Evolutionary conservation across 2,329 filamentous ascomycete species (phyloP).

Genomic region (Alternaria ethzedia): DNA sequence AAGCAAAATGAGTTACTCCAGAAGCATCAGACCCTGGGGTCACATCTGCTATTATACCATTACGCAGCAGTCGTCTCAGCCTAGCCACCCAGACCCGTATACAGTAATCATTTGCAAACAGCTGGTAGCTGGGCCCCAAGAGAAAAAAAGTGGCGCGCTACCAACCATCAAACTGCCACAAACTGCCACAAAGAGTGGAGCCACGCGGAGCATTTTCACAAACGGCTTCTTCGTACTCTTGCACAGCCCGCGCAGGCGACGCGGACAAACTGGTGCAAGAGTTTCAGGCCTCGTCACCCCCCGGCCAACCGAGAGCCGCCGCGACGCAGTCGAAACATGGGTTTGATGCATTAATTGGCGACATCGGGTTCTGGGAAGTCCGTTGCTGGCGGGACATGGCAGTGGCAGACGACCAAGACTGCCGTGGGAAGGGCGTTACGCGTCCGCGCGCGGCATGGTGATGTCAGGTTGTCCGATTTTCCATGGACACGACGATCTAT

Average conservation of each 20-base stretch:
- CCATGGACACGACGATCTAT: conserved; percentile 16
- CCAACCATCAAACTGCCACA: background rate
- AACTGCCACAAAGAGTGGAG: conserved; percentile 3
- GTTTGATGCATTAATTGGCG: conserved; percentile 4
- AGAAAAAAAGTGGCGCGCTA: conserved; percentile 8
- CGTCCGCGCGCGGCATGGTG: conserved; percentile 6
- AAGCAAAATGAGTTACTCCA: conserved; percentile 9
- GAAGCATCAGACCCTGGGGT: background rate
- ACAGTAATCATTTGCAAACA: conserved; percentile 19
- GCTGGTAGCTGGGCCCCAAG: conserved; percentile 9
- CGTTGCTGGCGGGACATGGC: conserved; percentile 1
- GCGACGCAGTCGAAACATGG: conserved; percentile 38
- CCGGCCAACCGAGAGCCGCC: conserved; percentile 21
- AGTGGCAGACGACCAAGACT: background rate
- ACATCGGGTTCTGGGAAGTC: conserved; percentile 1
- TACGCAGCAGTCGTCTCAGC: conserved; percentile 18
- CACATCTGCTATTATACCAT: conserved; percentile 16
- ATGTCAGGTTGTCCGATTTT: conserved; percentile 12
- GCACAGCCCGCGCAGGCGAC: conserved; percentile 29
- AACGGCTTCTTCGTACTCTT: conserved; percentile 2
- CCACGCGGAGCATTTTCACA: conserved; percentile 1
- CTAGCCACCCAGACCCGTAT: conserved; percentile 11
- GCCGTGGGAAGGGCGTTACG: conserved; percentile 1
- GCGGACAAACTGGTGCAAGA: conserved; percentile 10
- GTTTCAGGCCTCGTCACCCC: conserved; percentile 47